A percentile compares a stretch with the other conserved stretches of the same genome.
These are phyloP conservation scores for Trichothecium roseum DNA, from an alignment of 2,329 filamentous ascomycete species.

Conservation along the genomic window DNA sequence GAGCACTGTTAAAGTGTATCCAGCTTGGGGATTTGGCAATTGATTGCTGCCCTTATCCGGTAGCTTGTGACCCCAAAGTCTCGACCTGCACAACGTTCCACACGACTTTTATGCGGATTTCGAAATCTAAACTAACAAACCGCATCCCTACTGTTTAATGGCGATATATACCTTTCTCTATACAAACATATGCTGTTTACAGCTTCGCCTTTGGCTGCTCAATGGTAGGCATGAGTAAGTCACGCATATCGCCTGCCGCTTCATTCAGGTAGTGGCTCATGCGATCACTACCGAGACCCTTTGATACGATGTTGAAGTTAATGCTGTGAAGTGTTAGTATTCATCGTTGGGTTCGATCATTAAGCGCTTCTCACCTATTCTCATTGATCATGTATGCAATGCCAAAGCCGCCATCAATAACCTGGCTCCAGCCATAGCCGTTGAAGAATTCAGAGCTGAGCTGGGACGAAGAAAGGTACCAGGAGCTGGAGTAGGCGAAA, in stretches of 20 bases:
- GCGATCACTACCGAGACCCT: slow-evolving; percentile 77
- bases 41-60: too few relatives aligned
- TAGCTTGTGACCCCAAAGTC: too few relatives aligned
- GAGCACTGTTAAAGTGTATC: too few relatives aligned
- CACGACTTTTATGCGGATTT: too few relatives aligned
- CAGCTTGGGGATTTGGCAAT: too few relatives aligned
- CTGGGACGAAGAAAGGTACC: slow-evolving; percentile 85
- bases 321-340: slow-evolving; percentile 44
- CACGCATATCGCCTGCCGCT: slow-evolving; percentile 80
- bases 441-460: slow-evolving; percentile 97
- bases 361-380: slow-evolving; percentile 58
- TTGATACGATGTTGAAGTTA: slow-evolving; percentile 97
- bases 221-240: slow-evolving; percentile 71
- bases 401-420: slow-evolving; percentile 90
- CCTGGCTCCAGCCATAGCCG: slow-evolving; percentile 97
- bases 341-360: neutral
- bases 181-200: slow-evolving; percentile 33
- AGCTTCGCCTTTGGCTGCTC: slow-evolving; percentile 80
- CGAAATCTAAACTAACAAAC: too few relatives aligned
- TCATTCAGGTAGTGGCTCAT: slow-evolving; percentile 97
- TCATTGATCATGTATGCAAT: slow-evolving; percentile 99
- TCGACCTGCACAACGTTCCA: too few relatives aligned
- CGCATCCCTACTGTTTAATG: too few relatives aligned
- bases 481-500: slow-evolving; percentile 71
- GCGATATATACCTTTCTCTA: neutral